Evolutionary conservation across 306 rosid species (phyloP).

Genomic region (Rosa rugosa): DNA sequence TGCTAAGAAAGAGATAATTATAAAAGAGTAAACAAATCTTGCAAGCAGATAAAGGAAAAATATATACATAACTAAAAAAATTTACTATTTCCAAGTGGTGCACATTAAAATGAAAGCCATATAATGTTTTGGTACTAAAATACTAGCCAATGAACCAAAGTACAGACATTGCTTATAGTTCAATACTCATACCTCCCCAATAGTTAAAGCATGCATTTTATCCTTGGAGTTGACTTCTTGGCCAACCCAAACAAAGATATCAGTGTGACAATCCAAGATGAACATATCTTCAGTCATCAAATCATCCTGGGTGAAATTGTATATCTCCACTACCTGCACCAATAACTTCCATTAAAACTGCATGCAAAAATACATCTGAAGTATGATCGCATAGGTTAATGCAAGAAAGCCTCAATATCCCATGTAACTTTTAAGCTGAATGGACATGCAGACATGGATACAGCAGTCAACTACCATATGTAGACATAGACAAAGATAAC

Average conservation of each 20-base stretch:
- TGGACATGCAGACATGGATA: neutral
- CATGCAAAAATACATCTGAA: neutral
- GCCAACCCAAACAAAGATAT: conserved; percentile 94
- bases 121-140: conserved; percentile 6
- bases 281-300: conserved; percentile 95
- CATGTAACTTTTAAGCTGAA: neutral
- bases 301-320: conserved; percentile 96
- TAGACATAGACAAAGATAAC: neutral
- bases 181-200: conserved; percentile 79
- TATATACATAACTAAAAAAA: neutral
- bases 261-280: conserved; percentile 78
- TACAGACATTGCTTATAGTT: conserved; percentile 28
- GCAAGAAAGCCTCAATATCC: neutral
- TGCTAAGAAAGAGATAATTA: neutral
- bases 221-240: conserved; percentile 71
- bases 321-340: conserved; percentile 78
- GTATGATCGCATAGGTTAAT: neutral
- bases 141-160: conserved; percentile 13
- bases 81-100: neutral
- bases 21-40: neutral
- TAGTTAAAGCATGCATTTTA: conserved; percentile 67
- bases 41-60: neutral
- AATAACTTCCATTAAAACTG: conserved; percentile 20
- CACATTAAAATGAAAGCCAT: conserved; percentile 8
- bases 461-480: neutral